Evolutionary conservation across 495 filamentous ascomycete genomes (phyloP).

Genomic region (Bryoglossum gracile): DNA sequence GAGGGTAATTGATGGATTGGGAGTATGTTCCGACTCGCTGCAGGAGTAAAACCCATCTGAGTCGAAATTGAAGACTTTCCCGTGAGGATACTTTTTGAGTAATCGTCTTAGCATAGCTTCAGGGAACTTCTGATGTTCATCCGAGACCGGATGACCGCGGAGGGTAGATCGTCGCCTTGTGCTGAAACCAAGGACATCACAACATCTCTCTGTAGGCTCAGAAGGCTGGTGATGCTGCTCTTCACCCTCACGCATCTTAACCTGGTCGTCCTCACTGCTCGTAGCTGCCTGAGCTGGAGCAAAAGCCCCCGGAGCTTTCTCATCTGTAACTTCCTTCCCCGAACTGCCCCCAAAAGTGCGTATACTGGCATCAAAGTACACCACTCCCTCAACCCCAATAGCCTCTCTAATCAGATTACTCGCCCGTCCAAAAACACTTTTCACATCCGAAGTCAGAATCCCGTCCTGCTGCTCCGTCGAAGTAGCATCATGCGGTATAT

Average conservation of each 20-base stretch:
- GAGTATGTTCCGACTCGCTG: conserved; percentile 25
- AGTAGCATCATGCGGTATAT: conserved; percentile 9
- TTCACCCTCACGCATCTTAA: conserved; percentile 1
- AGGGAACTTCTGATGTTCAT: conserved; percentile 24
- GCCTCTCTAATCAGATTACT: conserved; percentile 44
- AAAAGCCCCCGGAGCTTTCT: conserved; percentile 19
- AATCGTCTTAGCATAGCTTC: conserved; percentile 31
- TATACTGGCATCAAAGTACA: conserved; percentile 43
- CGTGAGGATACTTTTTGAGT: conserved; percentile 32
- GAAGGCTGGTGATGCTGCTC: not conserved
- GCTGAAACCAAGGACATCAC: conserved; percentile 24
- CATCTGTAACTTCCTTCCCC: conserved; percentile 17
- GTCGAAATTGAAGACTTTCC: conserved; percentile 36
- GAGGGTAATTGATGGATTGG: too few relatives aligned
- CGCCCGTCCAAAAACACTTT: conserved; percentile 35
- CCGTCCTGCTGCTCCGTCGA: conserved; percentile 21
- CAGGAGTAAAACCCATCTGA: conserved; percentile 29
- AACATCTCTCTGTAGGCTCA: conserved; percentile 19
- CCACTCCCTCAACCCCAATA: conserved; percentile 43
- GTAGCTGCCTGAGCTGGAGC: conserved; percentile 1
- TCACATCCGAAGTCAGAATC: conserved; percentile 30
- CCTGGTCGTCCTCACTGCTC: conserved; percentile 17
- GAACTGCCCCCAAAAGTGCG: conserved; percentile 24
- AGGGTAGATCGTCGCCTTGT: conserved; percentile 21
- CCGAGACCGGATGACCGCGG: conserved; percentile 13